These are phyloP conservation scores for Candida tropicalis DNA, from an alignment of 1,139 yeast genomes.

Conservation along the genomic window DNA sequence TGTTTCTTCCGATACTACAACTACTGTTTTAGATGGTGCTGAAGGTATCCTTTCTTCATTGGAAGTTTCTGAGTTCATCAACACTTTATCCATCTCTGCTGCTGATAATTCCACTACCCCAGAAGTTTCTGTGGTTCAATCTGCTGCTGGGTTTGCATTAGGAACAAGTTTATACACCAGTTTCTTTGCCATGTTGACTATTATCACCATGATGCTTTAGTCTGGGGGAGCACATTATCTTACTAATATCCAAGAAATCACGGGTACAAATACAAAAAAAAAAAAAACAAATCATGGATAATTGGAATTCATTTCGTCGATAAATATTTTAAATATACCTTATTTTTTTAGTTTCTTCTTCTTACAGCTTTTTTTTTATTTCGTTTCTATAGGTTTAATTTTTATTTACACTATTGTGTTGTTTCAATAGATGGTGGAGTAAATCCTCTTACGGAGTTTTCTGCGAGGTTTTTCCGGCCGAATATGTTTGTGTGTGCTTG, in stretches of 20 bases:
- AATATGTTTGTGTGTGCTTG: neutral
- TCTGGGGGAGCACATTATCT: too few species aligned
- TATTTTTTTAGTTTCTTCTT: too few species aligned
- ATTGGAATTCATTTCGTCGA: too few species aligned
- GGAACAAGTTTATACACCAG: conserved; percentile 13
- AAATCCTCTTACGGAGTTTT: too few species aligned
- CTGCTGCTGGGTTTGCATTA: conserved; percentile 13
- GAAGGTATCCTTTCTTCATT: conserved; percentile 3
- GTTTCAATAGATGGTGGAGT: too few species aligned
- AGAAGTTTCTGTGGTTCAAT: conserved; percentile 8
- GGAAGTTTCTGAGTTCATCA: conserved; percentile 6
- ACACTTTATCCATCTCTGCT: conserved; percentile 6
- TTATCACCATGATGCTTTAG: conserved; percentile 15
- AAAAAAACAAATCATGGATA: neutral
- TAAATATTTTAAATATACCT: too few species aligned
- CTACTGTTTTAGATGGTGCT: neutral
- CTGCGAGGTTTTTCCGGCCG: too few species aligned
- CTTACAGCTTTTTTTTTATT: too few species aligned
- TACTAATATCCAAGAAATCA: too few species aligned
- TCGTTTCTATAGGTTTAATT: too few species aligned
- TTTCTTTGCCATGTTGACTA: conserved; percentile 15
- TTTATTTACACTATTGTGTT: too few species aligned
- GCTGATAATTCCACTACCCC: conserved; percentile 12
- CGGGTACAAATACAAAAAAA: too few species aligned
- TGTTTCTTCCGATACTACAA: conserved; percentile 6